These are phyloP conservation scores for Scedosporium aurantiacum DNA, from an alignment of 2,329 filamentous ascomycete genomes.

Conservation along the genomic window DNA sequence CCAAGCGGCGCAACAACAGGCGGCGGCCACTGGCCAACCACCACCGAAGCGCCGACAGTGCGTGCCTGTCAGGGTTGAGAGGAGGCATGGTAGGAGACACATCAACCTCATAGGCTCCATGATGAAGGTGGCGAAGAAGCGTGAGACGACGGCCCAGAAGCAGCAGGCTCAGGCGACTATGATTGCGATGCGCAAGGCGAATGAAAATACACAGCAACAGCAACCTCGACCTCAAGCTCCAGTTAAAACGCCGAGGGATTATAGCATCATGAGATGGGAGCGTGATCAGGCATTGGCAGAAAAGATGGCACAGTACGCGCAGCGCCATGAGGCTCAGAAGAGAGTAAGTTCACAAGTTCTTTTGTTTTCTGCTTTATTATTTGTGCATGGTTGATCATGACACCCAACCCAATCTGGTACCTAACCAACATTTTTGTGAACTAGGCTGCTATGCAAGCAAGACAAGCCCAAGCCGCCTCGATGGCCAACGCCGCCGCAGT, in stretches of 20 bases:
- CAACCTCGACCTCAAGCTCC: conserved; percentile 24
- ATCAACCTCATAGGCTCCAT: conserved; percentile 86
- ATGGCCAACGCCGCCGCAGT: conserved; percentile 20
- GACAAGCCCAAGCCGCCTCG: conserved; percentile 4
- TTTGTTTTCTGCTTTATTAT: neutral
- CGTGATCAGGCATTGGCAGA: conserved; percentile 61
- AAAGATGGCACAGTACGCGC: conserved; percentile 42
- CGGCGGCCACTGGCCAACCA: neutral
- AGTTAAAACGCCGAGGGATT: conserved; percentile 72
- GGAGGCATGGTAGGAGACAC: conserved; percentile 75
- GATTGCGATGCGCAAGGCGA: conserved; percentile 71
- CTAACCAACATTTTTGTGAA: neutral
- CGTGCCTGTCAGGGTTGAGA: conserved; percentile 73
- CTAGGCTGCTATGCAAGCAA: conserved; percentile 8
- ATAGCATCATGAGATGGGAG: conserved; percentile 81
- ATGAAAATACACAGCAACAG: conserved; percentile 41
- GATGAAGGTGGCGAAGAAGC: conserved; percentile 89
- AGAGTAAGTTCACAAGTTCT: conserved; percentile 32
- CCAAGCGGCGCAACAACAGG: conserved; percentile 20
- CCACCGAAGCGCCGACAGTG: conserved; percentile 52
- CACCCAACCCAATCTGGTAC: no score
- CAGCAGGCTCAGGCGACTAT: conserved; percentile 75
- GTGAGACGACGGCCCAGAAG: conserved; percentile 76
- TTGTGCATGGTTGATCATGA: neutral
- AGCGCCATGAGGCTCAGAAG: conserved; percentile 49